phyloP scores from a whole-genome alignment of 495 filamentous ascomycete species.

The Trichoderma parareesei region DNA sequence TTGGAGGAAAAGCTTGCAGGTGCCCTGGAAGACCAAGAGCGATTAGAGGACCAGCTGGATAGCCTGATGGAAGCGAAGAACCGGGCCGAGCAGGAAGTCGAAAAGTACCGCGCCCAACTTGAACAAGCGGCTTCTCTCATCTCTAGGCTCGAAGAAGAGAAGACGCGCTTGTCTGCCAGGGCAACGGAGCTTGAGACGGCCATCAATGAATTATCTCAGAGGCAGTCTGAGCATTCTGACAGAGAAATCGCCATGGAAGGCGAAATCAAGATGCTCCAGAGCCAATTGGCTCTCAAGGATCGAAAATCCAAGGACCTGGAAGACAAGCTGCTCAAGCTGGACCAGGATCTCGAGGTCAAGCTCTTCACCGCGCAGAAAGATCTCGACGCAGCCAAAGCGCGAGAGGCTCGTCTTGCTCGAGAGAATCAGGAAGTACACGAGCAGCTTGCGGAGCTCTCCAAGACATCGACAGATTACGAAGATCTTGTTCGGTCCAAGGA shows the following conservation, averaged over 20 bases:
- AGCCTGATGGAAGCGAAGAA: slow-evolving; percentile 83
- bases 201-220: slow-evolving; percentile 56
- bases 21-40: slow-evolving; percentile 92
- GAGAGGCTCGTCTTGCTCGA: slow-evolving; percentile 64
- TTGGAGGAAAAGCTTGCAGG: slow-evolving; percentile 85
- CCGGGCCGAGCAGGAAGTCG: slow-evolving; percentile 75
- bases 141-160: slow-evolving; percentile 72
- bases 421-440: slow-evolving; percentile 82
- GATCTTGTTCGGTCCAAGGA: slow-evolving; percentile 89
- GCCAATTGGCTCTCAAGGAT: slow-evolving; percentile 81
- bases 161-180: slow-evolving; percentile 59
- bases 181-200: slow-evolving; percentile 59
- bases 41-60: slow-evolving; percentile 87
- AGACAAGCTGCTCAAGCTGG: slow-evolving; percentile 69
- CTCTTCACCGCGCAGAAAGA: slow-evolving; percentile 76
- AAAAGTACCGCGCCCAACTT: slow-evolving; percentile 68
- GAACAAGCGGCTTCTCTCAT: slow-evolving; percentile 91
- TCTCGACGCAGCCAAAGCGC: slow-evolving; percentile 57
- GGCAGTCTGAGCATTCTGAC: slow-evolving; percentile 58
- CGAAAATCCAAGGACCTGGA: slow-evolving; percentile 86
- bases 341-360: slow-evolving; percentile 87
- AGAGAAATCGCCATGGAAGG: slow-evolving; percentile 66
- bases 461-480: slow-evolving; percentile 89
- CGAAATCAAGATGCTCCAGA: slow-evolving; percentile 86
- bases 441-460: slow-evolving; percentile 78